Percentiles rank a stretch among this genome's conserved stretches.
Conservation (phyloP, 441 rosid species). For the Populus hybrid region DNA sequence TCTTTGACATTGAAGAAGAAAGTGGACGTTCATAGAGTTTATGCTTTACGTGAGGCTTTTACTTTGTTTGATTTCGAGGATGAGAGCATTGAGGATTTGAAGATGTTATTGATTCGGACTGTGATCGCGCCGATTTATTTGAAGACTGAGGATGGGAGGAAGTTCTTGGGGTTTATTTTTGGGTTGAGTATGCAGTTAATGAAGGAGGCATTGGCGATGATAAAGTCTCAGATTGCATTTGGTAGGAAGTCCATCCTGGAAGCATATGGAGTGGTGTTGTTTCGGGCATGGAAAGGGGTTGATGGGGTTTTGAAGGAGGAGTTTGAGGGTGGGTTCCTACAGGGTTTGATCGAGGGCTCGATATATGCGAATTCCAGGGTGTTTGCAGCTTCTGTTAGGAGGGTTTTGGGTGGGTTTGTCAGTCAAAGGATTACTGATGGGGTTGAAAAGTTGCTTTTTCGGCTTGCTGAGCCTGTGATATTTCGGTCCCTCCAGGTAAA, state of each 20-base stretch:
- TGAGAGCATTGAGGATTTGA: slow-evolving; percentile 83
- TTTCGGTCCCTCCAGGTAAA: slow-evolving; percentile 85
- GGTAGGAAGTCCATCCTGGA: slow-evolving; percentile 89
- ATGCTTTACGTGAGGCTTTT: slow-evolving; percentile 73
- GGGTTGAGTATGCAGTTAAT: slow-evolving; percentile 71
- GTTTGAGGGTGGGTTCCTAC: slow-evolving; percentile 75
- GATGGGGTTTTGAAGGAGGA: slow-evolving; percentile 54
- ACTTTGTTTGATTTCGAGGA: slow-evolving; percentile 79
- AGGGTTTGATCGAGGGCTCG: slow-evolving; percentile 66
- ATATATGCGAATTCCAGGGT: slow-evolving; percentile 52
- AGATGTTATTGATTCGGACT: slow-evolving; percentile 68
- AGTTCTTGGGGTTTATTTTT: slow-evolving; percentile 65
- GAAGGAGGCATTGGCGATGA: slow-evolving; percentile 80
- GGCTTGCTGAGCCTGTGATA: slow-evolving; percentile 81
- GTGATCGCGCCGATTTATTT: slow-evolving; percentile 74
- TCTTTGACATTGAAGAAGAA: slow-evolving; percentile 82
- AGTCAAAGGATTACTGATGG: slow-evolving; percentile 69
- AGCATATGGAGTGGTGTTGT: slow-evolving; percentile 70
- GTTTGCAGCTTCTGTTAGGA: slow-evolving; percentile 71
- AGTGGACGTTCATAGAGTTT: slow-evolving; percentile 79
- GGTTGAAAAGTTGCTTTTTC: slow-evolving; percentile 80
- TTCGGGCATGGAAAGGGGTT: slow-evolving; percentile 83
- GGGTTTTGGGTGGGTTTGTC: slow-evolving; percentile 77
- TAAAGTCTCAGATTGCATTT: slow-evolving; percentile 75
- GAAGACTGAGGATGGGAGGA: slow-evolving; percentile 85